phyloP scores from a whole-genome alignment of 371 early-diverging fungal genomes.

The Capillidium rhysosporum region DNA sequence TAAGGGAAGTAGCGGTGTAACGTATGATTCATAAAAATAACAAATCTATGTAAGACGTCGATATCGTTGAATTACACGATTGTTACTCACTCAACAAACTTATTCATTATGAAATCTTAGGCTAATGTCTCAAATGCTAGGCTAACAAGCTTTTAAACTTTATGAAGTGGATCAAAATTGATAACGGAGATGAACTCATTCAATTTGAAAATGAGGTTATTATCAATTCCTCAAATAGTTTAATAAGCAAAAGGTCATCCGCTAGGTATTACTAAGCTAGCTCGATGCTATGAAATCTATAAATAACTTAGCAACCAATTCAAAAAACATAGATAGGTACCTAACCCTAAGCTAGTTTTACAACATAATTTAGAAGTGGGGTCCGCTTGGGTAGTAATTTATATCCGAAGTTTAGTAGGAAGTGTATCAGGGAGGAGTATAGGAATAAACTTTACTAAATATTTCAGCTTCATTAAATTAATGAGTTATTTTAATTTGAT shows the following conservation, averaged over 20 bases:
- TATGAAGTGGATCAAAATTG: conserved; percentile 27
- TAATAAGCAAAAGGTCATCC: conserved; percentile 70
- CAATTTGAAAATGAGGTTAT: conserved; percentile 18
- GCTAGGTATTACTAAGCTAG: conserved; percentile 58
- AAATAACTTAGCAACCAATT: conserved; percentile 51
- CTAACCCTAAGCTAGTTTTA: conserved; percentile 38
- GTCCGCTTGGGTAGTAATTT: conserved; percentile 46
- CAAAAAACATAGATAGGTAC: conserved; percentile 40
- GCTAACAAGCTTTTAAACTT: conserved; percentile 21
- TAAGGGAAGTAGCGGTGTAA: conserved; percentile 42
- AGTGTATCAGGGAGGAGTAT: neutral
- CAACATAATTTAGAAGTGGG: conserved; percentile 69
- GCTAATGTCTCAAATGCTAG: conserved; percentile 39
- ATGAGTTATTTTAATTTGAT: too few relatives aligned
- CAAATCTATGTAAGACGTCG: conserved; percentile 35
- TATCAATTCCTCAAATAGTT: conserved; percentile 55
- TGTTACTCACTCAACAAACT: conserved; percentile 67
- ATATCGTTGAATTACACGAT: conserved; percentile 60
- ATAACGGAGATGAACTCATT: conserved; percentile 20
- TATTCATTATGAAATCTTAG: conserved; percentile 56
- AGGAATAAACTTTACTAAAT: neutral
- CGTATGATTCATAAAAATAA: conserved; percentile 30
- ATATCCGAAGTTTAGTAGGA: conserved; percentile 27
- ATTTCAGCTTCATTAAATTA: too few relatives aligned
- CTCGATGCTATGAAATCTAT: conserved; percentile 42